Conservation (phyloP, 257 asterid species). For the Petrea volubilis region DNA sequence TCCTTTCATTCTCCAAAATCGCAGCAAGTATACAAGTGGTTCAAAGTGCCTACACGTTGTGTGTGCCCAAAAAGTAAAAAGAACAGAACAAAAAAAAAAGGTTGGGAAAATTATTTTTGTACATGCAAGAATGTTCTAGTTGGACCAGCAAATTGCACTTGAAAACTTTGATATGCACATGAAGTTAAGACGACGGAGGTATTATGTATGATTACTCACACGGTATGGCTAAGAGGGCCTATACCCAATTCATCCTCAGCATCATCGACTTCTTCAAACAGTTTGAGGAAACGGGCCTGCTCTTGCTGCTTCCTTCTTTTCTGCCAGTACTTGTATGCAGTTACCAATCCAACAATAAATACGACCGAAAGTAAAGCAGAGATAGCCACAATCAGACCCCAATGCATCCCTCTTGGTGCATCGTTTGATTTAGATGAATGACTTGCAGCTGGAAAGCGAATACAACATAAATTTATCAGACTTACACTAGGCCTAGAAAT, state of each 20-base stretch:
- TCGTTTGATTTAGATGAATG: slow-evolving; percentile 30
- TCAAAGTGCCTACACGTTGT: background rate
- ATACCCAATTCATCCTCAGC: slow-evolving; percentile 55
- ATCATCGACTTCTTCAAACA: slow-evolving; percentile 59
- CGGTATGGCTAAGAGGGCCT: slow-evolving; percentile 43
- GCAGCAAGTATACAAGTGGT: slow-evolving; percentile 12
- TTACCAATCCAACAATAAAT: slow-evolving; percentile 32
- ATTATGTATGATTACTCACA: slow-evolving; percentile 21
- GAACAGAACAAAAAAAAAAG: no score
- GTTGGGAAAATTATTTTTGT: background rate
- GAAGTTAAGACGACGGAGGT: background rate
- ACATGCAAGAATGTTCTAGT: background rate
- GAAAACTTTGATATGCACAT: background rate
- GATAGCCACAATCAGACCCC: slow-evolving; percentile 39
- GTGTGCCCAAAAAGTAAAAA: background rate
- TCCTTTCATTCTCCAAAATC: background rate
- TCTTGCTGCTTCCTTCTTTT: slow-evolving; percentile 59
- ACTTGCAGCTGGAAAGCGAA: slow-evolving; percentile 32
- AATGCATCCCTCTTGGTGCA: slow-evolving; percentile 35
- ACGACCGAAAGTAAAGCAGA: slow-evolving; percentile 26
- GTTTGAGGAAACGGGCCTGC: slow-evolving; percentile 65
- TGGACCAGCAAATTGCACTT: background rate
- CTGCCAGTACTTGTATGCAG: slow-evolving; percentile 53
- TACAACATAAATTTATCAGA: background rate
- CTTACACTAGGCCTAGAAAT: background rate